A percentile compares a stretch with the other conserved stretches of the same genome.
phyloP scores from a whole-genome alignment of 345 rosid species.

The Dipteronia sinensis region DNA sequence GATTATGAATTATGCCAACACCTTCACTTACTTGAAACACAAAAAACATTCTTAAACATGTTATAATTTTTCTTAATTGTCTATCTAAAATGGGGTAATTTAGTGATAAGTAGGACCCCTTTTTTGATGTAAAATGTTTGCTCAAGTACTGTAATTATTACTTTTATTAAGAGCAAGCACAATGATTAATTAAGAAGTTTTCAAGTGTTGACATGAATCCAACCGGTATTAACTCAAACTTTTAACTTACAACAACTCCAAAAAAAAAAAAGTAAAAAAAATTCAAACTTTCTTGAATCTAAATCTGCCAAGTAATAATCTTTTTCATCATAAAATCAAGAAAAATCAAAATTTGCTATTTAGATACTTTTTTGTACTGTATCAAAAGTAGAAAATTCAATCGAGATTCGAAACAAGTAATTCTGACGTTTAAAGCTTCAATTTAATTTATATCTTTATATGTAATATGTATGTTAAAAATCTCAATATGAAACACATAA shows the following conservation, averaged over 20 bases:
- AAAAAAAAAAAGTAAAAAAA: neutral
- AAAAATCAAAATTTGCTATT: neutral
- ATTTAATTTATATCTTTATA: too few relatives aligned
- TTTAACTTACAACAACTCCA: neutral
- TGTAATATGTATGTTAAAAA: too few relatives aligned
- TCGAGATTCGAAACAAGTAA: too few relatives aligned
- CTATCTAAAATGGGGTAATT: neutral
- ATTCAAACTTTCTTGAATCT: neutral
- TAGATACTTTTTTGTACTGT: neutral
- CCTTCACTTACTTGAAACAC: neutral
- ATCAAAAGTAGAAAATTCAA: neutral
- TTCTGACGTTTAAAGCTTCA: too few relatives aligned
- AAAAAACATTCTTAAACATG: too few relatives aligned
- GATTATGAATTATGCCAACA: neutral
- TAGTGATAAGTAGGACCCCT: neutral
- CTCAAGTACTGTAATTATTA: neutral
- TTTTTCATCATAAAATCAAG: neutral
- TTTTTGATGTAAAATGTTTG: neutral
- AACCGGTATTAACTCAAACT: neutral
- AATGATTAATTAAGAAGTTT: slow-evolving; percentile 1
- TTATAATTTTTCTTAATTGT: neutral
- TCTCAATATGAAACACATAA: too few relatives aligned
- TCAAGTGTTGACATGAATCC: neutral
- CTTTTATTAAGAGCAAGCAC: neutral
- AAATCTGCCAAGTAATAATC: neutral